phyloP scores from a whole-genome alignment of 2,329 filamentous ascomycete genomes.

The Trichothecium roseum region DNA sequence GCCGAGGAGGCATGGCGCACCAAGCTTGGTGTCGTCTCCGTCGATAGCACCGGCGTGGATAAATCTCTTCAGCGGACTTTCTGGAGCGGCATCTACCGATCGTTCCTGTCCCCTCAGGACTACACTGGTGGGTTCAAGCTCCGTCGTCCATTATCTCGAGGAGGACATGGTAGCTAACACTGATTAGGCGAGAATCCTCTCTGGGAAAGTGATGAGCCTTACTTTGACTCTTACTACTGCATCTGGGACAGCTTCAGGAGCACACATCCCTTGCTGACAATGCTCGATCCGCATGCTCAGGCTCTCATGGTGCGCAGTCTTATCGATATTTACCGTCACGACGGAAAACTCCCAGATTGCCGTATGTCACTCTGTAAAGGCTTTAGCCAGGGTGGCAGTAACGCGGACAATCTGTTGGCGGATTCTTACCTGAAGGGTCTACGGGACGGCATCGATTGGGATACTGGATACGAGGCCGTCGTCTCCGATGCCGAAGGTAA shows the following conservation, averaged over 20 bases:
- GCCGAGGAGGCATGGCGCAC: conserved; percentile 52
- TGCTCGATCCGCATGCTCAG: conserved; percentile 58
- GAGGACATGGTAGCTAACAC: conserved; percentile 27
- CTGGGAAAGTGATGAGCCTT: conserved; percentile 61
- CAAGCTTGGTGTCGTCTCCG: conserved; percentile 48
- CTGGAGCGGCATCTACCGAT: conserved; percentile 61
- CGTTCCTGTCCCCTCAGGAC: conserved; percentile 62
- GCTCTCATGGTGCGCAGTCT: conserved; percentile 60
- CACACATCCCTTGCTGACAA: conserved; percentile 60
- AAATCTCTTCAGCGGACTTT: conserved; percentile 52
- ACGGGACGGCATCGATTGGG: conserved; percentile 54
- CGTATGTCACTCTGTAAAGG: conserved; percentile 70
- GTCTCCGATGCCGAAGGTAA: conserved; percentile 58
- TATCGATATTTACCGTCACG: conserved; percentile 60
- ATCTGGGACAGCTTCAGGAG: conserved; percentile 69
- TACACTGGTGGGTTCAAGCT: conserved; percentile 38
- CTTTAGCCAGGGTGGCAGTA: conserved; percentile 66
- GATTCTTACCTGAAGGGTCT: conserved; percentile 66
- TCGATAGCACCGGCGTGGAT: conserved; percentile 44
- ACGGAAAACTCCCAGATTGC: conserved; percentile 64
- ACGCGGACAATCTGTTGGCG: conserved; percentile 60
- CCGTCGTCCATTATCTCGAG: not conserved
- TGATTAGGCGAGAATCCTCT: conserved; percentile 62
- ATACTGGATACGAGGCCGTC: conserved; percentile 60
- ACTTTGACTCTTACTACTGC: conserved; percentile 58